Percentiles rank a stretch among this genome's conserved stretches.
These are phyloP conservation scores for Quercus berberidifolia DNA, from an alignment of 306 rosid genomes.

Conservation along the genomic window DNA sequence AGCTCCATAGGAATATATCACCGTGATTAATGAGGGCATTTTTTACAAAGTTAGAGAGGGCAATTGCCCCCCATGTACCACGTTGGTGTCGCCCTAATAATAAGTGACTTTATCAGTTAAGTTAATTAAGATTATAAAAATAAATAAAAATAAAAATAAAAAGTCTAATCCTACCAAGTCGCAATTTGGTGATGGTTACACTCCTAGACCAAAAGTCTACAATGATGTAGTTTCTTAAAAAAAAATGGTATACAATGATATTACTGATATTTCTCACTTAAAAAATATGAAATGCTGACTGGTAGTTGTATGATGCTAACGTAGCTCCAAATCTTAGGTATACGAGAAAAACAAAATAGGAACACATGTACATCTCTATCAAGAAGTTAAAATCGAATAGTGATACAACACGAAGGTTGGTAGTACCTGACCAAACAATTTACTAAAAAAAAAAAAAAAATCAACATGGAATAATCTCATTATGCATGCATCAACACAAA, in stretches of 20 bases:
- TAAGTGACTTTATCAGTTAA: no score
- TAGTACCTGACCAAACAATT: neutral
- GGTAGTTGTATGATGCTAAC: neutral
- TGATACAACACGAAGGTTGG: neutral
- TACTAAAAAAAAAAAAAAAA: neutral
- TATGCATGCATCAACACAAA: neutral
- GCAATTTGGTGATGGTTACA: neutral
- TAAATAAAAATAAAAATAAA: no score
- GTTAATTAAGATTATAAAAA: no score
- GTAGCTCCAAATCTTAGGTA: neutral
- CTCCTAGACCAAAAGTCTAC: neutral
- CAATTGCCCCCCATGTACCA: no score
- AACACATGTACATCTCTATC: neutral
- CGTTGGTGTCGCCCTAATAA: no score
- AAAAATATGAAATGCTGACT: neutral
- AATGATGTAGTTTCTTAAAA: neutral
- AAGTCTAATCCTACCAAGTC: neutral
- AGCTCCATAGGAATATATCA: no score
- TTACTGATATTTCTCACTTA: neutral
- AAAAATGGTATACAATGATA: no score
- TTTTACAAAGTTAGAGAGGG: no score
- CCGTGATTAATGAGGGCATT: no score
- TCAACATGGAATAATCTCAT: neutral
- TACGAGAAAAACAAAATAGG: neutral
- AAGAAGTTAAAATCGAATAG: neutral